phyloP scores from a whole-genome alignment of 2,329 filamentous ascomycete genomes.

The Fusarium palustre region DNA sequence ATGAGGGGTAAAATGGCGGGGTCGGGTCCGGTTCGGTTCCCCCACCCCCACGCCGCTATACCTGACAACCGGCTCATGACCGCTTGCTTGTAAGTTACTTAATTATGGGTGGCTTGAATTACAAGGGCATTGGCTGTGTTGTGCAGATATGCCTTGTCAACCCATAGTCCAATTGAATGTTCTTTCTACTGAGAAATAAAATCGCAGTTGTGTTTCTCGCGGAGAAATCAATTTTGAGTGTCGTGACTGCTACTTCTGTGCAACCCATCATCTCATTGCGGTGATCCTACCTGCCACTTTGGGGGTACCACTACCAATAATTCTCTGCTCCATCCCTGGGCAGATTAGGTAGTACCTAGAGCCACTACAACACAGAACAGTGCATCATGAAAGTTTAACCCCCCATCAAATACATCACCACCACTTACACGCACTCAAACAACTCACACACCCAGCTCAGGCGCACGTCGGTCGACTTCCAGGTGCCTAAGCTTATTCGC shows the following conservation, averaged over 20 bases:
- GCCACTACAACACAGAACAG: background rate
- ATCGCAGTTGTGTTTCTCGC: background rate
- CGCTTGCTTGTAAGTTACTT: background rate
- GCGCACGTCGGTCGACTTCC: constrained; percentile 9
- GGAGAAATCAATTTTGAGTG: background rate
- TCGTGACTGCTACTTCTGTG: constrained; percentile 11
- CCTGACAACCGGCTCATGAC: constrained; percentile 18
- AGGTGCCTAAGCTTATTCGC: background rate
- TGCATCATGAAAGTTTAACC: background rate
- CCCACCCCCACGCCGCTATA: constrained; percentile 33
- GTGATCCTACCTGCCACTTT: constrained; percentile 34
- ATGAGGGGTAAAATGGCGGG: constrained; percentile 28
- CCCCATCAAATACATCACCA: constrained; percentile 22
- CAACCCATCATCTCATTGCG: background rate
- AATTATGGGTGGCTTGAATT: constrained; percentile 2
- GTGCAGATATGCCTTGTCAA: background rate
- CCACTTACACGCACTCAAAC: constrained; percentile 11
- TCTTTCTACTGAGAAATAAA: background rate
- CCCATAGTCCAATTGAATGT: background rate
- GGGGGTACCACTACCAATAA: constrained; percentile 34
- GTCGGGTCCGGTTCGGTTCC: background rate
- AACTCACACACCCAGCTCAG: constrained; percentile 5
- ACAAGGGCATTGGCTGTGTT: background rate
- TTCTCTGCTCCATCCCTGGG: constrained; percentile 25
- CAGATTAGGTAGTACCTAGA: too few relatives aligned